Conservation (phyloP, 2,329 filamentous ascomycete genomes). For the Colletotrichum sp. region DNA sequence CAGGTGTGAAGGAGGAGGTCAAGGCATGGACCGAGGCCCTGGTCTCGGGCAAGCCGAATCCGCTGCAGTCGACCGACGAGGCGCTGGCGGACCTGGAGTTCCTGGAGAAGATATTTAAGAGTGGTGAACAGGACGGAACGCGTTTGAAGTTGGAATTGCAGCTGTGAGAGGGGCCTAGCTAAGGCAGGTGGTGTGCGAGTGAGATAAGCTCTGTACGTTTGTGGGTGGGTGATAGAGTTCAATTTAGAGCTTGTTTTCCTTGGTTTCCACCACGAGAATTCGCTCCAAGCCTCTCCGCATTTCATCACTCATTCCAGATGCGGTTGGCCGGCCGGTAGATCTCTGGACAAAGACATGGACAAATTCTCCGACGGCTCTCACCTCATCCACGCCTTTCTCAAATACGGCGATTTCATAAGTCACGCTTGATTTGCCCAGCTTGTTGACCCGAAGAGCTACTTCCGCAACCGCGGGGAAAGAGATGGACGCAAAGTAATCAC, state of each 20-base stretch:
- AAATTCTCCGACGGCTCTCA: constrained; percentile 86
- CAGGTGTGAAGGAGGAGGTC: constrained; percentile 65
- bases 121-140: constrained; percentile 48
- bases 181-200: neutral
- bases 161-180: neutral
- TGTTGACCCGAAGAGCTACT: constrained; percentile 81
- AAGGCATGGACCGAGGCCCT: constrained; percentile 64
- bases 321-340: constrained; percentile 69
- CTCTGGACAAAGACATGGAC: constrained; percentile 89
- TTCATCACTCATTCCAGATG: constrained; percentile 65
- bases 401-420: constrained; percentile 92
- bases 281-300: constrained; percentile 66
- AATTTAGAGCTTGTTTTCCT: constrained; percentile 19
- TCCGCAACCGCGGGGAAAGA: constrained; percentile 85
- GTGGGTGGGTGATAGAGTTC: constrained; percentile 10
- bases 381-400: constrained; percentile 71
- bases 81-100: constrained; percentile 67
- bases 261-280: constrained; percentile 36
- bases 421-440: constrained; percentile 84
- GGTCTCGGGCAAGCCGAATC: constrained; percentile 49
- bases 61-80: constrained; percentile 60
- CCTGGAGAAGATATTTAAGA: constrained; percentile 55
- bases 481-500: constrained; percentile 83
- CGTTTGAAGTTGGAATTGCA: constrained; percentile 45
- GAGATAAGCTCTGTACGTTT: neutral